These are phyloP conservation scores for Phytophthora multivora DNA, from an alignment of 352 stramenopile species.

Conservation along the genomic window DNA sequence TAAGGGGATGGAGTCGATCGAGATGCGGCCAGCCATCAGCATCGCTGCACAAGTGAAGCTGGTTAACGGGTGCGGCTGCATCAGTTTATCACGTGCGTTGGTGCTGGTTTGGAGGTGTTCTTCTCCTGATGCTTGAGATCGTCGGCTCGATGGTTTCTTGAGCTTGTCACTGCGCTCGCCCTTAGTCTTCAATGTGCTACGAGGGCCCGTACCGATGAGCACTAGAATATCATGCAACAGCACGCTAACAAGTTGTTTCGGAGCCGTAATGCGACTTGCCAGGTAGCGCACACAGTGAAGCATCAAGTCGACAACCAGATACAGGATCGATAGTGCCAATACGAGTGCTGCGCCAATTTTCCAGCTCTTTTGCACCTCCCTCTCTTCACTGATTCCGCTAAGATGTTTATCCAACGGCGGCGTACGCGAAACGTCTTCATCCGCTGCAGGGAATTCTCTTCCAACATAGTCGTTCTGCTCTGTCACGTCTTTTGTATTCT, in stretches of 20 bases:
- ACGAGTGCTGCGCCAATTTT: constrained; percentile 27
- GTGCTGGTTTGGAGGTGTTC: background rate
- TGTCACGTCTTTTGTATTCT: background rate
- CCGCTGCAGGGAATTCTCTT: background rate
- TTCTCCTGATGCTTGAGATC: background rate
- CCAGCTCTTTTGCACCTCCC: constrained; percentile 11
- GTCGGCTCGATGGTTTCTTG: constrained; percentile 8
- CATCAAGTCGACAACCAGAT: constrained; percentile 30
- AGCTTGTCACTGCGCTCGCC: background rate
- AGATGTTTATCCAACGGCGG: background rate
- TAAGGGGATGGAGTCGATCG: constrained; percentile 5
- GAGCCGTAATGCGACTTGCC: background rate
- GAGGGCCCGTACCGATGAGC: background rate
- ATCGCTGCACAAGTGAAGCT: constrained; percentile 55
- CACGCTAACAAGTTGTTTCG: constrained; percentile 10
- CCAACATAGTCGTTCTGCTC: background rate
- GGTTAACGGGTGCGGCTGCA: constrained; percentile 2
- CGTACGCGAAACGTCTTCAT: background rate
- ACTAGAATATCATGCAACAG: constrained; percentile 12
- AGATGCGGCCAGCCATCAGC: constrained; percentile 36
- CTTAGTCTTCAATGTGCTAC: constrained; percentile 7
- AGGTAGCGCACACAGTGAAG: constrained; percentile 12
- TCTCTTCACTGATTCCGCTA: background rate
- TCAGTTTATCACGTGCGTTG: background rate
- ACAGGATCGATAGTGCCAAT: constrained; percentile 30